Conservation (phyloP, 108 stramenopile genomes). For the Epipyxis sp. region DNA sequence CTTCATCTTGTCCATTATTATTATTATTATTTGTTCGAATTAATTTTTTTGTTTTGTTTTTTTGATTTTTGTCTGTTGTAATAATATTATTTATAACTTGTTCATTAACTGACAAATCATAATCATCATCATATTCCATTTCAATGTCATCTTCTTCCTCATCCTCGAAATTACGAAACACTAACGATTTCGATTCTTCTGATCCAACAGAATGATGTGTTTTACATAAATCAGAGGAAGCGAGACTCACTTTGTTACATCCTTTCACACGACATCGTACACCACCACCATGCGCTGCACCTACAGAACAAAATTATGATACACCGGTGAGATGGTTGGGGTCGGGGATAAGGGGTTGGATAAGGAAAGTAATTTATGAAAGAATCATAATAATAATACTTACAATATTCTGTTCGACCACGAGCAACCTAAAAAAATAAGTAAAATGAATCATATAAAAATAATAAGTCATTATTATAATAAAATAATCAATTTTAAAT, state of each 20-base stretch:
- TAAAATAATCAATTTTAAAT: too few species aligned
- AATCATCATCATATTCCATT: background rate
- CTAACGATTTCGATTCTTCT: background rate
- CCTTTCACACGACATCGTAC: conserved; percentile 38
- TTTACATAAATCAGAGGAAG: conserved; percentile 15
- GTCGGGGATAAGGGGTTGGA: too few species aligned
- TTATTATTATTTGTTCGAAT: too few species aligned
- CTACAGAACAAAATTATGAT: too few species aligned
- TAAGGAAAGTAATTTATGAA: too few species aligned
- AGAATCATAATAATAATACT: too few species aligned
- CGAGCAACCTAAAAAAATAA: background rate
- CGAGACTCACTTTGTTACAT: conserved; percentile 40
- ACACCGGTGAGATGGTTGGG: too few species aligned
- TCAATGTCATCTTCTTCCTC: background rate
- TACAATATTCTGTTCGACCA: conserved; percentile 28
- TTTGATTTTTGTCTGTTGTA: too few species aligned
- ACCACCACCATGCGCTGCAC: conserved; percentile 52
- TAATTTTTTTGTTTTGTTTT: too few species aligned
- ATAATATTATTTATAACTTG: too few species aligned
- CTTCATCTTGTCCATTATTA: too few species aligned
- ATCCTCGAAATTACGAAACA: background rate
- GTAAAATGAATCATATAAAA: background rate
- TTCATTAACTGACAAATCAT: too few species aligned
- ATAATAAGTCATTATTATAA: background rate
- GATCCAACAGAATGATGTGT: conserved; percentile 2